A percentile compares a stretch with the other conserved stretches of the same genome.
phyloP scores from a whole-genome alignment of 106 monocot species.

The Allium cepa region DNA sequence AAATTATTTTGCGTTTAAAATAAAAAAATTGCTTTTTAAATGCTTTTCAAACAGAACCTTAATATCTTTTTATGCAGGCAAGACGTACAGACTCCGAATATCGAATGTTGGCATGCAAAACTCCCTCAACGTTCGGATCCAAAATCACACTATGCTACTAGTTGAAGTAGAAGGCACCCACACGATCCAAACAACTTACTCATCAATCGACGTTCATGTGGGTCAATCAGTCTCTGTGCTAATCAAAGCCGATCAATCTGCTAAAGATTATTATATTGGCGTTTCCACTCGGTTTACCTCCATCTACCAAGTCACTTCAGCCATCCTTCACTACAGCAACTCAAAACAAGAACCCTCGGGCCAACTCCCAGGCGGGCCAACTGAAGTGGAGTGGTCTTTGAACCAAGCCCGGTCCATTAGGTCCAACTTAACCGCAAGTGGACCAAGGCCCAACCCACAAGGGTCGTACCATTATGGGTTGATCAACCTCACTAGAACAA shows the following conservation, averaged over 20 bases:
- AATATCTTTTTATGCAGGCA: conserved; percentile 20
- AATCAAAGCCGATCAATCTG: conserved; percentile 45
- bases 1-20: not conserved
- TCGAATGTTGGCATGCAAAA: conserved; percentile 76
- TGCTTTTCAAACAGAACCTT: not conserved
- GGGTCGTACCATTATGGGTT: conserved; percentile 79
- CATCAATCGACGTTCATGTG: conserved; percentile 66
- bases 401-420: conserved; percentile 64
- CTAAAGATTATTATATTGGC: conserved; percentile 57
- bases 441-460: conserved; percentile 77
- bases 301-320: conserved; percentile 32
- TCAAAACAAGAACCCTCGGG: conserved; percentile 32
- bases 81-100: conserved; percentile 73
- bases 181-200: conserved; percentile 54
- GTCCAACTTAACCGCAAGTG: conserved; percentile 69
- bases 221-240: conserved; percentile 78
- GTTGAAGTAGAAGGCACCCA: conserved; percentile 90
- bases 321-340: conserved; percentile 57
- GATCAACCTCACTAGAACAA: conserved; percentile 49
- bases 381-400: conserved; percentile 58
- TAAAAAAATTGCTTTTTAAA: not conserved
- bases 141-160: conserved; percentile 58
- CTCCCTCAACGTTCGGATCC: conserved; percentile 67
- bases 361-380: conserved; percentile 25
- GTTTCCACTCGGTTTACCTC: conserved; percentile 67